Evolutionary conservation across 805 yeast genomes (phyloP).

Genomic region (Myxozyma monticola): DNA sequence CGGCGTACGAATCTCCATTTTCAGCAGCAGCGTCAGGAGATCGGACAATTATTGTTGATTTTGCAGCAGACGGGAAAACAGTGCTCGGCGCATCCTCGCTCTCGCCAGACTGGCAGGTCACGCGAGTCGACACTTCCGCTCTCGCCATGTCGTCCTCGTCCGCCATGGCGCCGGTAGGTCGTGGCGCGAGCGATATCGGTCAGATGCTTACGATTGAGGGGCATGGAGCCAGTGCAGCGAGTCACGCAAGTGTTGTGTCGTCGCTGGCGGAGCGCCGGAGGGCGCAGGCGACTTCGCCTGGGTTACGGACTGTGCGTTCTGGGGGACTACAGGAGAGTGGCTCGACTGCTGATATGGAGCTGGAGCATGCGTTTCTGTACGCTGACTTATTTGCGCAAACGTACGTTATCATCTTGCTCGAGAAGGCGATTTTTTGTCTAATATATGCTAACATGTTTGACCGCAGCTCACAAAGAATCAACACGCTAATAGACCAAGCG

Average conservation of each 20-base stretch:
- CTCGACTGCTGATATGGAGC: slow-evolving; percentile 9
- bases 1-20: slow-evolving; percentile 9
- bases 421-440: no score
- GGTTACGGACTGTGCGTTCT: neutral
- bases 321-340: neutral
- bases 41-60: slow-evolving; percentile 39
- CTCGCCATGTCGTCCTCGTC: slow-evolving; percentile 13
- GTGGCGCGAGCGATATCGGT: slow-evolving; percentile 11
- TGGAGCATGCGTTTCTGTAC: slow-evolving; percentile 7
- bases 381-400: slow-evolving; percentile 19
- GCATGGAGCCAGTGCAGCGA: slow-evolving; percentile 19
- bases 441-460: no score
- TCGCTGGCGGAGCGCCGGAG: neutral
- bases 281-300: neutral
- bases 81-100: slow-evolving; percentile 39
- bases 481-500: no score
- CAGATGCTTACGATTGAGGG: slow-evolving; percentile 30
- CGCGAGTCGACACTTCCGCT: slow-evolving; percentile 31
- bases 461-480: no score
- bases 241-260: no score
- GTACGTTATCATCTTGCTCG: no score
- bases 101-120: slow-evolving; percentile 43
- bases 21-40: neutral
- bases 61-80: slow-evolving; percentile 39
- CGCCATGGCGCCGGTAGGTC: neutral